Base-by-base conservation (phyloP, 83 land plant species). In the Isoetes engelmannii region DNA sequence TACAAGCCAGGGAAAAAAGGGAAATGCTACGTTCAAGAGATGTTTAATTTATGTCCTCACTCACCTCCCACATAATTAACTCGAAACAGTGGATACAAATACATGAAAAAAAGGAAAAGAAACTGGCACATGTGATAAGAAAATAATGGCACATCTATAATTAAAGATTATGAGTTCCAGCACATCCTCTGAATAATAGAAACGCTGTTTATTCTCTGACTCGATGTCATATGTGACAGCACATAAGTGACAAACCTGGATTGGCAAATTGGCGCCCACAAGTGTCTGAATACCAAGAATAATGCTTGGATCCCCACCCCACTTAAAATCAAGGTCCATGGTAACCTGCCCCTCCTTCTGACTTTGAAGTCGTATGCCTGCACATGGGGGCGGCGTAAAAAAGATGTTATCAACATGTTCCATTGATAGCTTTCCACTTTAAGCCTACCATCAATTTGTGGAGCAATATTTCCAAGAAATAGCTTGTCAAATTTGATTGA, bases 261-360 rank as follows among this genome's bases (percentile, higher is more conserved):
- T 85, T 9, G 92, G 96, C 44, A 91, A 65, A 37, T 77, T 80
- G 57, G 96, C 89, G 82, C 85, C 92, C 54, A 84, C 76, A 57
- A 77, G 92, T 46, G 57, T 86, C 70, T 84, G 85, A 73, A 91
- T 86, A 43, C 74, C 87, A 57, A 91, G 76, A 62, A 91, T 84
- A 44, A 91, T 91, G 70, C 86, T 88, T 15, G 92, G 89, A 77
- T 91, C 83, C 57, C 96, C 96, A 73, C 92, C 92, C 96, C 96
- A 91, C 42, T 84, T 72, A 6, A 91, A 80, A 70, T 91, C 96
- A 72, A 91, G 69, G 68, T 91, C 96, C 96, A 91, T 84, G 15
- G 76, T 86, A 47, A 91, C 79, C 74, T 91, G 92, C 55, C 89
- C 92, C 72, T 82, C 57, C 70, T 85, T 85, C 37, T 80, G 78